Evolutionary conservation across 1,284 basidiomycete species (phyloP), one percentile per base, ranked within the genome.

Genomic region (Apiotrichum laibachii): DNA sequence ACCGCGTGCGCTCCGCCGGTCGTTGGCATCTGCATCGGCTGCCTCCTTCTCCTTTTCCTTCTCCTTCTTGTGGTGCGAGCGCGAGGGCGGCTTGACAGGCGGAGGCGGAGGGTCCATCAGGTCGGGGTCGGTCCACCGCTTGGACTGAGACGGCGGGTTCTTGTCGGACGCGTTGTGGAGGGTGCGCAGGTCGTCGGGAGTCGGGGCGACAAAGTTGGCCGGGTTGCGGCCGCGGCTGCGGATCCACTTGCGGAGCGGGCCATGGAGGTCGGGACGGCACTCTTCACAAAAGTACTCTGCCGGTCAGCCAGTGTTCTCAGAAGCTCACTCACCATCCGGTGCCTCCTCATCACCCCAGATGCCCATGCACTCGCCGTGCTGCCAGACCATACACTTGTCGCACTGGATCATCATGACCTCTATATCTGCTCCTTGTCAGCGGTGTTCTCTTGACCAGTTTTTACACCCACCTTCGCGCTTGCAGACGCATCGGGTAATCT

Each of bases 311-410:
- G 15, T 13, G 9, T 12, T 16, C 21, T 16, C 19, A 21, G 22
- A 34, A 48, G 13, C 48, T 21, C 22, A 90, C 78, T 86, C 83
- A 72, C 86, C 86, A 68, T 89, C 84, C 57, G 87, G 87, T 35
- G 90, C 85, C 69, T 88, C 87, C 62, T 89, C 88, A 74, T 93
- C 90, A 45, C 85, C 86, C 73, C 88, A 85, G 76, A 91, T 91
- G 51, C 95, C 95, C 86, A 99, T 93, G 80, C 95, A 99, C 35
- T 88, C 84, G 19, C 94, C 94, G 77, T 99, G 95, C 79, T 99
- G 95, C 95, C 95, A 99, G 62, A 92, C 91, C 72, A 92, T 90
- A 82, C 95, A 99, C 55, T 84, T 88, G 80, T 99, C 95, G 80
- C 95, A 99, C 77, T 94, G 90, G 53, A 97, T 92, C 92, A 98